Evolutionary conservation across 2,329 filamentous ascomycete genomes (phyloP), one percentile per base, ranked within the genome.

Genomic region (Waltergamsia citrina): DNA sequence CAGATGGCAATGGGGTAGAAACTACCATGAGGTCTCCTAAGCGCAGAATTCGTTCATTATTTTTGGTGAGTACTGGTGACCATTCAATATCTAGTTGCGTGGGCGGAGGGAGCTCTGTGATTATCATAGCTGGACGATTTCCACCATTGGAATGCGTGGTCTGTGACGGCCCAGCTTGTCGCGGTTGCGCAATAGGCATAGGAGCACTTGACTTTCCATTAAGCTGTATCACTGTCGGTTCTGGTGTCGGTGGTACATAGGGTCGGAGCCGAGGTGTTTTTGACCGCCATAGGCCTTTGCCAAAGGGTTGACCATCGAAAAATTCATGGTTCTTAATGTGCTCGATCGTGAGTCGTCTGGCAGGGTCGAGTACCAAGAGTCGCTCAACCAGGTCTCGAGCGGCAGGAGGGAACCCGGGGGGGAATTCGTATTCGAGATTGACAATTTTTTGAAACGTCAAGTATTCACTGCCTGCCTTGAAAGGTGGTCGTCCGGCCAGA

Each of bases 391-490:
- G 67, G 56, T 98, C 92, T 39, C 80, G 79, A 15, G 92, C 92
- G 2, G 86, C 74, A 5, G 79, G 66, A 3, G 92, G 92, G 47
- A 98, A 98, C 2, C 86, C 87, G 19, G 75, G 61, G 1, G 92
- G 92, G 43, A 96, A 98, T 29, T 90, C 82, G 53, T 96, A 98
- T 35, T 98, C 90, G 28, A 98, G 68, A 21, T 74, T 81, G 34
- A 98, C 85, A 51, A 98, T 98, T 60, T 96, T 98, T 56, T 98
- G 92, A 52, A 98, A 98, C 0, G 92, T 98, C 52, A 92, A 71
- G 50, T 96, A 98, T 54, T 98, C 92, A 45, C 94, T 95, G 11
- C 73, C 83, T 26, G 84, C 92, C 56, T 98, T 98, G 67, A 98
- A 98, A 0, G 92, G 92, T 6, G 92, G 92, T 39, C 92, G 71